phyloP scores from a whole-genome alignment of 192 early-diverging fungal species.

The Obelidium mucronatum region DNA sequence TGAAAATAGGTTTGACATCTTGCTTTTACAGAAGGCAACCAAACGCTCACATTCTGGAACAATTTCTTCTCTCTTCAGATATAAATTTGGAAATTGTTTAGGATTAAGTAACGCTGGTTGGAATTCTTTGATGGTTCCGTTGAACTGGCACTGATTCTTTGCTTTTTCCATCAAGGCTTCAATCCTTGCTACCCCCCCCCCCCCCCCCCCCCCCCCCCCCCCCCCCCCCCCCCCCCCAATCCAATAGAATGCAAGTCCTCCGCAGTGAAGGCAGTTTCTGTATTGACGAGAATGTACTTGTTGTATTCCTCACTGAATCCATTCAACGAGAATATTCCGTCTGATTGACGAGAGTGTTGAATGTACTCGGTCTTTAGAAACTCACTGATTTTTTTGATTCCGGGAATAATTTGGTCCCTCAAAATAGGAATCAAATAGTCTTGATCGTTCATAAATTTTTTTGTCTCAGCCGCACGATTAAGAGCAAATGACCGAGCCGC shows the following conservation, averaged over 20 bases:
- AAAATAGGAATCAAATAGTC: conserved; percentile 26
- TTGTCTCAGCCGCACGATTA: conserved; percentile 23
- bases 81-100: conserved; percentile 27
- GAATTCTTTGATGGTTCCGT: conserved; percentile 39
- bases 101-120: conserved; percentile 25
- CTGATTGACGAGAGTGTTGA: conserved; percentile 32
- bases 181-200: conserved; percentile 42
- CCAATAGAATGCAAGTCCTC: conserved; percentile 46
- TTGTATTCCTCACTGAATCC: conserved; percentile 27
- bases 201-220: too few species aligned
- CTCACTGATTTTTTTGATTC: conserved; percentile 7
- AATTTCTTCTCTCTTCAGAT: conserved; percentile 30
- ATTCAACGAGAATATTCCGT: conserved; percentile 33
- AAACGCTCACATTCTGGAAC: conserved; percentile 27
- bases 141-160: conserved; percentile 30
- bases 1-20: conserved; percentile 15
- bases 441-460: conserved; percentile 10
- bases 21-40: neutral
- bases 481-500: neutral
- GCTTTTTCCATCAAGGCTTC: conserved; percentile 32
- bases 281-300: conserved; percentile 31
- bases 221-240: too few species aligned
- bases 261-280: conserved; percentile 16
- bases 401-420: conserved; percentile 24
- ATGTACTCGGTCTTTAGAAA: conserved; percentile 39